These are phyloP conservation scores for Vitis riparia DNA, from an alignment of 164 flowering plant species.

Conservation along the genomic window DNA sequence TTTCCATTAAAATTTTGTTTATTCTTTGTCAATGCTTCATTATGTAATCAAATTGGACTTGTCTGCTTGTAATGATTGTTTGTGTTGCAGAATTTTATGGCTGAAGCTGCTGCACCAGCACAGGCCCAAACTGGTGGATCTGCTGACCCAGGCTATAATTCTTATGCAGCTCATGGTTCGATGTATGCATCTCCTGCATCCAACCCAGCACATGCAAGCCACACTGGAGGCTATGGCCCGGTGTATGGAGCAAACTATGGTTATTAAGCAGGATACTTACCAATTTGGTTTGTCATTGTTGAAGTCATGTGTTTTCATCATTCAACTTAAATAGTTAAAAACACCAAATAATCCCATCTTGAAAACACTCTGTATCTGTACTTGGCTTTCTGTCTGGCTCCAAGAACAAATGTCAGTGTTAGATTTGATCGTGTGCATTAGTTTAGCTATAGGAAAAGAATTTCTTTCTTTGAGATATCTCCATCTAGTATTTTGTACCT, in stretches of 20 bases:
- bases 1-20: background rate
- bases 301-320: background rate
- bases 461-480: no score
- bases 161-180: conserved; percentile 42
- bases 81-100: conserved; percentile 56
- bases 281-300: background rate
- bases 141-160: conserved; percentile 46
- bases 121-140: conserved; percentile 33
- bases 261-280: conserved; percentile 19
- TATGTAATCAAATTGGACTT: background rate
- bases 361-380: conserved; percentile 3
- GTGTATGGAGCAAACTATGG: conserved; percentile 54
- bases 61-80: background rate
- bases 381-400: conserved; percentile 2
- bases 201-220: conserved; percentile 36
- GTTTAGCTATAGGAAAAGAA: background rate
- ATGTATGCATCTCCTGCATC: conserved; percentile 43
- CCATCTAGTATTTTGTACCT: no score
- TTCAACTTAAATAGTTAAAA: background rate
- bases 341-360: background rate
- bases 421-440: conserved; percentile 8
- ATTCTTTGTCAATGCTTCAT: background rate
- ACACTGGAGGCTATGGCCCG: conserved; percentile 45
- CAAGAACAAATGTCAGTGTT: background rate
- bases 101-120: conserved; percentile 44